Base-by-base conservation (phyloP, 345 rosid genomes). In the Citrus mangshanensis region DNA sequence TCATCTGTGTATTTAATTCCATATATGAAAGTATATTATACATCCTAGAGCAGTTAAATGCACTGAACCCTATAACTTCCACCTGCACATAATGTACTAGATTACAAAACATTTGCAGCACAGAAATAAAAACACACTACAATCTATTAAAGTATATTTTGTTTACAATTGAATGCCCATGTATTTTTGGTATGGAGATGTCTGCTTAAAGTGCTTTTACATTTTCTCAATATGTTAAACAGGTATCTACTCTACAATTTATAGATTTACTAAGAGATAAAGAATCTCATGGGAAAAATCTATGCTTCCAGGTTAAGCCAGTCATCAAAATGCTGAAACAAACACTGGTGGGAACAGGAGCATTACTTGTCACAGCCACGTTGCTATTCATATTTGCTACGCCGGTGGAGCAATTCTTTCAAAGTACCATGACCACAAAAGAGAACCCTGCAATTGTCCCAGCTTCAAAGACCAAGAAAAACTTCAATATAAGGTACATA, bases 281-380 rank as follows among this genome's bases (percentile, higher is more conserved):
- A 71, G 60, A 75, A 42, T 78, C 64, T 79, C 66, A 77, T 40
- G 60, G 14, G 62, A 73, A 70, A 42, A 54, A 4, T 69, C 59
- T 28, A 34, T 68, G 49, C 54, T 9, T 77, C 67, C 78, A 95
- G 99, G 99, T 95, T 70, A 92, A 93, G 81, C 99, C 99, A 68
- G 97, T 95, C 56, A 82, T 95, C 81, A 90, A 92, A 73, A 79
- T 92, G 93, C 86, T 95, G 79, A 92, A 95, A 83, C 96, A 91
- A 83, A 95, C 97, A 24, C 88, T 95, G 60, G 89, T 91, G 0
- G 96, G 97, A 70, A 91, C 93, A 42, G 99, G 98, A 55, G 96
- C 85, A 40, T 77, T 91, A 73, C 97, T 93, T 2, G 99, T 95
- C 56, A 74, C 97, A 30, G 86, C 93, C 69, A 91, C 79, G 12